Conservation (phyloP, 179 eudicot genomes). For the Actinidia arguta region DNA sequence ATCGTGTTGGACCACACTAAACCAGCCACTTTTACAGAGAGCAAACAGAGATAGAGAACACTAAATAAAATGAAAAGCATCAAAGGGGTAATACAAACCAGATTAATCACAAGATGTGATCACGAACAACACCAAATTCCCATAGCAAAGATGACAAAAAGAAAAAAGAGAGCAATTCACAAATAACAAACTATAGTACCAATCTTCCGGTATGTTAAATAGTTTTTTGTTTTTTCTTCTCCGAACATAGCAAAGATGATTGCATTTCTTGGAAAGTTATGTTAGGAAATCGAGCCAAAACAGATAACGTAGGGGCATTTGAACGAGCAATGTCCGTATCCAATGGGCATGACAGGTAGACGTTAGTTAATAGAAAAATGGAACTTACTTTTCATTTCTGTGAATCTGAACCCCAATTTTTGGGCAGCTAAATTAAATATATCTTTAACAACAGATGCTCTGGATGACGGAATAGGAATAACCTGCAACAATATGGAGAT, state of each 20-base stretch:
- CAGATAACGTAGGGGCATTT: background rate
- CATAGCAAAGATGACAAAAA: background rate
- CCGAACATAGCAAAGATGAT: background rate
- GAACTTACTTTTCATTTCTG: slow-evolving; percentile 59
- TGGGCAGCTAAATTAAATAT: slow-evolving; percentile 93
- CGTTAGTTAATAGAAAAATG: slow-evolving; percentile 8
- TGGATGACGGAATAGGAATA: slow-evolving; percentile 81
- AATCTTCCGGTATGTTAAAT: background rate
- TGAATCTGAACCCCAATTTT: slow-evolving; percentile 75
- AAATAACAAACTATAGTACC: background rate
- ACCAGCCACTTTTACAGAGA: background rate
- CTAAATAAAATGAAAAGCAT: background rate
- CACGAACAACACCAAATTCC: background rate
- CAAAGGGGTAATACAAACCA: background rate
- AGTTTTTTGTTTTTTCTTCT: slow-evolving; percentile 5
- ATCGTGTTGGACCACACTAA: background rate
- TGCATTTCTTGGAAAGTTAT: background rate
- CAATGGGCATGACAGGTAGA: background rate
- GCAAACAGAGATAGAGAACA: slow-evolving; percentile 2
- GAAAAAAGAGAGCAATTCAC: background rate
- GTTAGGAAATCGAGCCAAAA: background rate
- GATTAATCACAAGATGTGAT: background rate
- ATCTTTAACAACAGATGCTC: slow-evolving; percentile 61
- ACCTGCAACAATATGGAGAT: slow-evolving; percentile 51
- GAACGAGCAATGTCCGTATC: background rate